Percentiles rank a stretch among this genome's conserved stretches.
phyloP scores from a whole-genome alignment of 202 grass and related monocot genomes.

The Miscanthus sacchariflorus region DNA sequence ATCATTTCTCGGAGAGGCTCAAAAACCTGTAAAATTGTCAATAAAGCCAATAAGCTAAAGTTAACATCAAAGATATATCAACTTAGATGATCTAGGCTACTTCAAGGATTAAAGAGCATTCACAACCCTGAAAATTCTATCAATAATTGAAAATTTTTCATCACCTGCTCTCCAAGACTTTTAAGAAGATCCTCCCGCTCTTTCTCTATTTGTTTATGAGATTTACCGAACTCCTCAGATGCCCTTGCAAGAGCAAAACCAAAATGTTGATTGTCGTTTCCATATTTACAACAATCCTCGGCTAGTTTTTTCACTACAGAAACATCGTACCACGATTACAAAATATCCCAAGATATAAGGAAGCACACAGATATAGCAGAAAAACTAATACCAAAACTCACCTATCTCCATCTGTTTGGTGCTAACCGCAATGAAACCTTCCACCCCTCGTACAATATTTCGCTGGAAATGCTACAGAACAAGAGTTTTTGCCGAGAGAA shows the following conservation, averaged over 20 bases:
- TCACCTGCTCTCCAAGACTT: conserved; percentile 86
- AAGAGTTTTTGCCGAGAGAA: conserved; percentile 23
- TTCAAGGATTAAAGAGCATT: conserved; percentile 2
- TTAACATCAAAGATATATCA: conserved; percentile 6
- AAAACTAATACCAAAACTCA: conserved; percentile 31
- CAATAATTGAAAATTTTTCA: conserved; percentile 12
- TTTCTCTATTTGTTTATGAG: conserved; percentile 85
- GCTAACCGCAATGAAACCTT: conserved; percentile 86
- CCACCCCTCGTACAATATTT: conserved; percentile 75
- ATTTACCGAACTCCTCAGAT: conserved; percentile 82
- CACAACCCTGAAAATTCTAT: conserved; percentile 11
- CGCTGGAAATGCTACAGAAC: conserved; percentile 85
- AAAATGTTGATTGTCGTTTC: conserved; percentile 69
- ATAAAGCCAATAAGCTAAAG: conserved; percentile 34
- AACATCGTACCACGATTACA: conserved; percentile 18
- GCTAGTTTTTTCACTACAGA: conserved; percentile 84
- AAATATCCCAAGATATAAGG: conserved; percentile 15
- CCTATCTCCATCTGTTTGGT: conserved; percentile 97
- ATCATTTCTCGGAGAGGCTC: conserved; percentile 94
- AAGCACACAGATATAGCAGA: not conserved
- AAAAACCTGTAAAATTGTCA: conserved; percentile 65
- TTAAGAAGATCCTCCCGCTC: conserved; percentile 81
- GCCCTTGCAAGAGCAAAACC: conserved; percentile 81
- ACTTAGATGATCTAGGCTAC: not conserved
- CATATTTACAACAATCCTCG: conserved; percentile 95